phyloP scores from a whole-genome alignment of 2,329 filamentous ascomycete genomes.

The Pseudodiploospora longispora region DNA sequence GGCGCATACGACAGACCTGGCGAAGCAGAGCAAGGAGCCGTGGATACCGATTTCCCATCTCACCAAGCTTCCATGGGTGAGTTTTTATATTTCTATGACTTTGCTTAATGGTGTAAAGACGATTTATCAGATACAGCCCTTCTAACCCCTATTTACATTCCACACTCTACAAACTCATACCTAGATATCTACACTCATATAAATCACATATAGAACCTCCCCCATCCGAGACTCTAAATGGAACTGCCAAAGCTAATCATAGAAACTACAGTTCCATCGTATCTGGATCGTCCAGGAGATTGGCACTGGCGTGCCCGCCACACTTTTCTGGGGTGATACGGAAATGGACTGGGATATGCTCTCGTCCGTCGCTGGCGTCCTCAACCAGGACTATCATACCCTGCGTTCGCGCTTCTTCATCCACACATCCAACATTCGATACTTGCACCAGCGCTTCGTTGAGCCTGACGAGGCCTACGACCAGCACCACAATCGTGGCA shows the following conservation, averaged over 20 bases:
- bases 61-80: slow-evolving; percentile 25
- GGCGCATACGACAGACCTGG: slow-evolving; percentile 22
- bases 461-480: slow-evolving; percentile 20
- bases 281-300: slow-evolving; percentile 32
- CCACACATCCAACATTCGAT: slow-evolving; percentile 25
- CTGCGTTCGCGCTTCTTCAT: slow-evolving; percentile 21
- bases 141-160: no score
- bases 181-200: background rate
- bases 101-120: no score
- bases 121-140: no score
- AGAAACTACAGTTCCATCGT: slow-evolving; percentile 19
- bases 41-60: slow-evolving; percentile 26
- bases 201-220: background rate
- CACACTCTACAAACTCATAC: background rate
- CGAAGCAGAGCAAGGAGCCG: slow-evolving; percentile 16
- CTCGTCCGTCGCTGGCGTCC: slow-evolving; percentile 21
- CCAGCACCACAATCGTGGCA: slow-evolving; percentile 22
- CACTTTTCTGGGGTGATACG: slow-evolving; percentile 25
- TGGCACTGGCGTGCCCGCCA: slow-evolving; percentile 23
- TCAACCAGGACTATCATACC: slow-evolving; percentile 26
- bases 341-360: slow-evolving; percentile 25
- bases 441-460: slow-evolving; percentile 24
- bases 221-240: background rate
- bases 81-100: slow-evolving; percentile 5
- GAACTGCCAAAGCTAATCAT: no score